Base-by-base conservation (phyloP, 2,329 filamentous ascomycete genomes). In the Emydomyces testavorans region DNA sequence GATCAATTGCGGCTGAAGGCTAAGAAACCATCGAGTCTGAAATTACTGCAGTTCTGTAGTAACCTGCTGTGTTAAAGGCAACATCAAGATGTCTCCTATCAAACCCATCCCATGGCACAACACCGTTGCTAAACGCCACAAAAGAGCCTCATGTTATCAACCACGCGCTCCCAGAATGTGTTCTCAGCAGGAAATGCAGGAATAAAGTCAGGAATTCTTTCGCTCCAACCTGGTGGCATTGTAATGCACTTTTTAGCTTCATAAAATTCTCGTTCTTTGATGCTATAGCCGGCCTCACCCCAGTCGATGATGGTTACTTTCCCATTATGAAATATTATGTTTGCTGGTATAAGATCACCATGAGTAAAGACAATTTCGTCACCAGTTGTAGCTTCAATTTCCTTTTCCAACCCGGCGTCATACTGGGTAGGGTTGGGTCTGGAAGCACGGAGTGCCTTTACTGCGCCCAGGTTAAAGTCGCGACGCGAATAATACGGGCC, bases 231-330 rank as follows among this genome's bases (percentile, higher is more conserved):
- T 11, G 35, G 15, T 3, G 35, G 35, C 2, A 32, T 3, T 11
- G 24, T 34, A 15, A 41, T 21, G 21, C 36, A 10, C 46, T 42
- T 34, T 13, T 34, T 42, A 3, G 35, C 37, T 16, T 42, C 35
- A 18, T 31, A 41, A 42, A 41, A 36, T 34, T 42, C 36, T 32
- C 46, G 21, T 34, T 48, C 37, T 10, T 48, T 31, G 28, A 48
- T 40, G 26, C 26, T 42, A 37, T 32, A 48, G 20, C 31, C 23
- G n/a, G 37, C 26, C 23, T 42, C 29, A 11, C 57, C 58, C n/a
- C n/a, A n/a, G 45, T 62, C 58, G 13, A 60, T 40, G 21, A 61
- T 46, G 3, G 56, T 56, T 6, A 57, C 51, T n/a, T 56, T 57
- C 13, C 53, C 53, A 34, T 55, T 53, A 13, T 37, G 32, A 15